A percentile compares a stretch with the other conserved stretches of the same genome.
Conservation (phyloP, 1,284 basidiomycete genomes). For the Trichosporon inkin region DNA sequence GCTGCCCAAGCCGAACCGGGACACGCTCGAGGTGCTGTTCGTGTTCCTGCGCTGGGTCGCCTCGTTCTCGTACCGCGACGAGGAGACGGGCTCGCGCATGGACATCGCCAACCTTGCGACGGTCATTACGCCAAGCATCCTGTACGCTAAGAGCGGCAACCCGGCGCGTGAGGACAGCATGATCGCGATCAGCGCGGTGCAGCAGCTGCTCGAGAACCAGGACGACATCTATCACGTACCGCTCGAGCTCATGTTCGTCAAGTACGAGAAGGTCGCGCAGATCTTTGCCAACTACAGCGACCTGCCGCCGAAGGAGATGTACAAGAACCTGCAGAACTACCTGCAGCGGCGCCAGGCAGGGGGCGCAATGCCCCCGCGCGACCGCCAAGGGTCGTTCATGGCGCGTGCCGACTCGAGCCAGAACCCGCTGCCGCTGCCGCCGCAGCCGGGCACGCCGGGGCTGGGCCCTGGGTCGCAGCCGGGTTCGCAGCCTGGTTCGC, state of each 20-base stretch:
- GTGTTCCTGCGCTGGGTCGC: conserved; percentile 99
- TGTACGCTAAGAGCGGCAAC: conserved; percentile 78
- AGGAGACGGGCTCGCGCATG: conserved; percentile 98
- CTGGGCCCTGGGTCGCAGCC: too few species aligned
- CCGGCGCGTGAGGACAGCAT: conserved; percentile 91
- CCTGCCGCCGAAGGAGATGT: conserved; percentile 78
- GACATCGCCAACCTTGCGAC: conserved; percentile 95
- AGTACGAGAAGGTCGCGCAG: conserved; percentile 68
- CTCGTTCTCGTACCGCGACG: conserved; percentile 96
- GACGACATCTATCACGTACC: conserved; percentile 91
- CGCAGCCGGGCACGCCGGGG: too few species aligned
- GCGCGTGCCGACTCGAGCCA: background rate
- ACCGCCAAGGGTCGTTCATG: background rate
- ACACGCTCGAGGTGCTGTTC: conserved; percentile 96
- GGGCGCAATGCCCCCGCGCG: background rate
- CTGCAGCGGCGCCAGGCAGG: conserved; percentile 38
- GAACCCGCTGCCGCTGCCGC: background rate
- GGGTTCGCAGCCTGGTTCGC: too few species aligned
- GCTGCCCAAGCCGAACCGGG: conserved; percentile 87
- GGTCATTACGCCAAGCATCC: conserved; percentile 93
- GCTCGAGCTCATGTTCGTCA: conserved; percentile 72
- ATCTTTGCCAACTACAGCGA: conserved; percentile 78
- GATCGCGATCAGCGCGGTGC: conserved; percentile 79
- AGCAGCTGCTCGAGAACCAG: conserved; percentile 81
- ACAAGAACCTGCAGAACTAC: conserved; percentile 81